Base-by-base conservation (phyloP, 805 yeast species). In the Candida suzukii region DNA sequence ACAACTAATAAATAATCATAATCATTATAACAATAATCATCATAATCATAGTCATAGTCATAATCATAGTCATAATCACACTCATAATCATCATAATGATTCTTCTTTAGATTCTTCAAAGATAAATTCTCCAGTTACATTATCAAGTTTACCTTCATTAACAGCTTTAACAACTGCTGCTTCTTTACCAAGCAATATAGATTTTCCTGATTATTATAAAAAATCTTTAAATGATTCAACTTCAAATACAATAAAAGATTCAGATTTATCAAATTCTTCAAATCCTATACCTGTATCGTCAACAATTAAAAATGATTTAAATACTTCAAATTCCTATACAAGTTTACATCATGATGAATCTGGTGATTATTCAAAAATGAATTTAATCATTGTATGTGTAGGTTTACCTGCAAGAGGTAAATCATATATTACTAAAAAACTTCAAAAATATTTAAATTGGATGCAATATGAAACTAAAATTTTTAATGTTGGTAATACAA, bases 381-480 rank as follows among this genome's bases (percentile, higher is more conserved):
- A 79, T 57, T 70, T 80, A 56, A 80, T 83, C 18, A 73, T 83
- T 41, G 78, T 83, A 11, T 70, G 84, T 63, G 85, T 83, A 11
- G 91, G 91, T 0, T 63, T 83, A 27, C 91, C 91, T 1, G 91
- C 91, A 1, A 64, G 83, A 39, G 91, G 91, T 8, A 83, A 83
- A 56, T 78, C 86, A 2, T 80, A 85, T 46, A 74, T 83, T 40
- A 79, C 88, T 26, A 76, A 76, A 46, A 80, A 80, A 51, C 59
- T 80, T 29, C 72, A 79, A 21, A 60, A 80, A 52, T 83, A 68
- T 66, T 71, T 64, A 56, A 77, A 63, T 66, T 74, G 73, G 77
- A 70, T 60, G 59, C 83, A 78, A 54, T 80, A 78, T 50, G 74
- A 73, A 47, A 76, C 82, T 48, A 64, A 76, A 43, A 79, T 80